Conservation (phyloP, 2,329 filamentous ascomycete genomes). For the Calonectria pteridis region DNA sequence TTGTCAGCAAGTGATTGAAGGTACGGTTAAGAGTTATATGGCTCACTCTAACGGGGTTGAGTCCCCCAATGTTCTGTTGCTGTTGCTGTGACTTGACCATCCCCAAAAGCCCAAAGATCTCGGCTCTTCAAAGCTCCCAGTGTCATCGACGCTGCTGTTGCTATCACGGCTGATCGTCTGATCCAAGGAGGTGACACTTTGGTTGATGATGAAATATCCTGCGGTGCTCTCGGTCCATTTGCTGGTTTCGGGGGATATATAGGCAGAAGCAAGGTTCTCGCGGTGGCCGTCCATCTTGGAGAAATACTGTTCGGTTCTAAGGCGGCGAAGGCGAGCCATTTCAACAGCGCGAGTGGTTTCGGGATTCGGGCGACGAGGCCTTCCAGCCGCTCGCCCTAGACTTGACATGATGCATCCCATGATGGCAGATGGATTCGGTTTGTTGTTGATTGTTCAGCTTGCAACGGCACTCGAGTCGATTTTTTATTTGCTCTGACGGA, state of each 20-base stretch:
- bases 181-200: background rate
- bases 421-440: background rate
- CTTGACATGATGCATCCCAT: background rate
- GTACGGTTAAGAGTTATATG: background rate
- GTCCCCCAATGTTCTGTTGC: background rate
- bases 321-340: background rate
- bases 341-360: background rate
- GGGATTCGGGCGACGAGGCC: background rate
- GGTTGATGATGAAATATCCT: background rate
- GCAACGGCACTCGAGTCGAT: background rate
- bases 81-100: background rate
- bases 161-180: background rate
- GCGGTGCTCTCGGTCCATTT: background rate
- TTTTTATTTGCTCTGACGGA: background rate
- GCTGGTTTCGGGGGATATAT: background rate
- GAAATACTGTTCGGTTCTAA: background rate
- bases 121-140: background rate
- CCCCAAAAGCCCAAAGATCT: background rate
- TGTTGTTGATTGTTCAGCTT: background rate
- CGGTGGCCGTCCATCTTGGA: background rate
- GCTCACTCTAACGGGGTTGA: background rate
- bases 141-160: background rate
- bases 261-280: background rate
- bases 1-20: background rate
- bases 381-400: background rate